A percentile compares a stretch with the other conserved stretches of the same genome.
Conservation (phyloP, 2,329 filamentous ascomycete species). For the Ophiostoma quercus region DNA sequence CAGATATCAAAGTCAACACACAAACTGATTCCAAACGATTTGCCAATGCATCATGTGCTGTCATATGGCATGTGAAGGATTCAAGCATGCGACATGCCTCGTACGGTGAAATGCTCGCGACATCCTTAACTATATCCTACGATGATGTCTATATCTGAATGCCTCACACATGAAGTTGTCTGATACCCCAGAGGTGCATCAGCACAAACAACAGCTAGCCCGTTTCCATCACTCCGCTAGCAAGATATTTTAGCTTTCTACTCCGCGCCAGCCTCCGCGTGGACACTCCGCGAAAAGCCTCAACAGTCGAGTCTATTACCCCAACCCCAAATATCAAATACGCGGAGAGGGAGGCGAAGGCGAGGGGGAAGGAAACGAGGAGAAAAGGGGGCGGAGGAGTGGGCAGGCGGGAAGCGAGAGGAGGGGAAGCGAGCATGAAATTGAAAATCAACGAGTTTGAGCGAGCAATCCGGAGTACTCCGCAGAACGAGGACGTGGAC, state of each 20-base stretch:
- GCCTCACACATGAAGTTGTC: not conserved
- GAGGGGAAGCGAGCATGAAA: not conserved
- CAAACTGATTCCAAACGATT: not conserved
- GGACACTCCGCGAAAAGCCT: slow-evolving; percentile 5
- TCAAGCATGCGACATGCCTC: not conserved
- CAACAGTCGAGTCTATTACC: not conserved
- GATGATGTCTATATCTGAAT: not conserved
- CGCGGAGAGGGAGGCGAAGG: not conserved
- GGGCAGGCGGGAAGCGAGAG: not conserved
- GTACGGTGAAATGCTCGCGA: not conserved
- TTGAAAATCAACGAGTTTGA: slow-evolving; percentile 4
- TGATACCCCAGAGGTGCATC: slow-evolving; percentile 8
- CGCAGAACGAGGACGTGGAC: not conserved
- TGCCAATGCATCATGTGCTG: not conserved
- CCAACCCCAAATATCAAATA: not conserved
- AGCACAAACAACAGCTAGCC: not conserved
- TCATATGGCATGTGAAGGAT: not conserved
- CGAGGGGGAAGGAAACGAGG: not conserved
- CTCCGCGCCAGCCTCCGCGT: slow-evolving; percentile 5
- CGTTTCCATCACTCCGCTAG: slow-evolving; percentile 6
- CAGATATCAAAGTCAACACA: not conserved
- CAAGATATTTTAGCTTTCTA: not conserved
- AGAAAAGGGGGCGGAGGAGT: not conserved
- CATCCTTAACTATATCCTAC: not conserved
- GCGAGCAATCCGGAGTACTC: slow-evolving; percentile 2